Conservation (phyloP, 768 basidiomycete genomes). For the Tephrocybe sp. region DNA sequence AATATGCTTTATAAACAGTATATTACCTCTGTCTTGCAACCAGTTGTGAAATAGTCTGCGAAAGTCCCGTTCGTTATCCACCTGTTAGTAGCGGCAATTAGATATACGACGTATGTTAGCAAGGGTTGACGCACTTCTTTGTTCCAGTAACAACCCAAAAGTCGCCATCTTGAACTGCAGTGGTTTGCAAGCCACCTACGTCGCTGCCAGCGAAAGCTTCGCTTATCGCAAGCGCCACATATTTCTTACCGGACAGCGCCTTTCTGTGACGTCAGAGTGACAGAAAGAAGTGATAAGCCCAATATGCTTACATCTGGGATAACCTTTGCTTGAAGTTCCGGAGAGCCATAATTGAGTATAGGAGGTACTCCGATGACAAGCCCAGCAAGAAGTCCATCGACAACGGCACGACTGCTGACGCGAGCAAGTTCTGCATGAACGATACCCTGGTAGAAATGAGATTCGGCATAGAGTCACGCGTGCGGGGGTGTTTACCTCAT, state of each 20-base stretch:
- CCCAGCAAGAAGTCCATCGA: constrained; percentile 83
- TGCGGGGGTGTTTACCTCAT: constrained; percentile 56
- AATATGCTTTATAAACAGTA: neutral
- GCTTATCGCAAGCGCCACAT: constrained; percentile 86
- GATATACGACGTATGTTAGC: neutral
- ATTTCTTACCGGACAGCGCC: constrained; percentile 73
- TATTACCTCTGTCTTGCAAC: constrained; percentile 66
- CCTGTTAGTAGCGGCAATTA: constrained; percentile 32
- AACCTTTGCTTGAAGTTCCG: constrained; percentile 67
- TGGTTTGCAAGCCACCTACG: constrained; percentile 81
- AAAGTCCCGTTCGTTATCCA: constrained; percentile 92
- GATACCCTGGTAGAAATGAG: constrained; percentile 50
- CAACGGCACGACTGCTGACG: constrained; percentile 82
- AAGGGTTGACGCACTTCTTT: constrained; percentile 64
- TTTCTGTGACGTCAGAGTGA: constrained; percentile 13
- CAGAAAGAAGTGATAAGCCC: neutral
- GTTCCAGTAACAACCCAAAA: constrained; percentile 90
- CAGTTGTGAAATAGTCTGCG: constrained; percentile 83
- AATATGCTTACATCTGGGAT: constrained; percentile 58
- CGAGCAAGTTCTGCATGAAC: constrained; percentile 82
- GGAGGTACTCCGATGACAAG: constrained; percentile 89
- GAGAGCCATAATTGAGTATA: constrained; percentile 83
- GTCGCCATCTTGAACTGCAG: constrained; percentile 82
- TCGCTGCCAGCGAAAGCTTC: constrained; percentile 94
- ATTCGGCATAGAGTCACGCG: neutral